phyloP scores from a whole-genome alignment of 2,329 filamentous ascomycete species.

The Penicillium sp. region DNA sequence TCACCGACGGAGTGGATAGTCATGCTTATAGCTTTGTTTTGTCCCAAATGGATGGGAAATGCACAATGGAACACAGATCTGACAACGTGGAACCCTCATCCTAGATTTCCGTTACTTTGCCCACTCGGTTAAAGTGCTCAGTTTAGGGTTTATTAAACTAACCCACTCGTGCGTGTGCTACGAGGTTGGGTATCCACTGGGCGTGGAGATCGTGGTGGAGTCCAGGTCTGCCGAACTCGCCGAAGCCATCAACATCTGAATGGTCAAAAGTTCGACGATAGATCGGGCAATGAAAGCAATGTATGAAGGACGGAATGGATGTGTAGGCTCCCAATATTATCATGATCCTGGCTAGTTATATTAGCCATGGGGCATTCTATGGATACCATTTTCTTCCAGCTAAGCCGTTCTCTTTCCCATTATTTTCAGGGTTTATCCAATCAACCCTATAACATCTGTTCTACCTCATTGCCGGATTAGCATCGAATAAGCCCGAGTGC shows the following conservation, averaged over 20 bases:
- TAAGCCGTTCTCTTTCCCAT: too few species aligned
- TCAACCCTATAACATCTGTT: not conserved
- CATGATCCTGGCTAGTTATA: too few species aligned
- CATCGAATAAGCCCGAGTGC: too few species aligned
- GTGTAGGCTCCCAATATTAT: too few species aligned
- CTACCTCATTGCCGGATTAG: conserved; percentile 9
- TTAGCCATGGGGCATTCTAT: too few species aligned
- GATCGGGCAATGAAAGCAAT: not conserved
- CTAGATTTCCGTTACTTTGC: not conserved
- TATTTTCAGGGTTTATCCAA: not conserved
- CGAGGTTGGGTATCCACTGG: conserved; percentile 5
- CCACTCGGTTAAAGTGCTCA: conserved; percentile 13
- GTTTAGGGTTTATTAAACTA: conserved; percentile 5
- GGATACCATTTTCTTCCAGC: too few species aligned
- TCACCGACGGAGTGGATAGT: conserved; percentile 21
- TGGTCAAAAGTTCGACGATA: not conserved
- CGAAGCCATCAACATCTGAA: not conserved
- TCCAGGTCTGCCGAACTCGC: not conserved
- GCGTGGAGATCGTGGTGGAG: conserved; percentile 8
- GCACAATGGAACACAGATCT: not conserved
- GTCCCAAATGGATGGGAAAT: not conserved
- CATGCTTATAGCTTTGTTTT: conserved; percentile 13
- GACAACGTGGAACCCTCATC: not conserved
- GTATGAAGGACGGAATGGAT: too few species aligned
- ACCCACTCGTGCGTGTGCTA: conserved; percentile 3